Base-by-base conservation (phyloP, 1,284 basidiomycete genomes). In the Agaricales sp. region DNA sequence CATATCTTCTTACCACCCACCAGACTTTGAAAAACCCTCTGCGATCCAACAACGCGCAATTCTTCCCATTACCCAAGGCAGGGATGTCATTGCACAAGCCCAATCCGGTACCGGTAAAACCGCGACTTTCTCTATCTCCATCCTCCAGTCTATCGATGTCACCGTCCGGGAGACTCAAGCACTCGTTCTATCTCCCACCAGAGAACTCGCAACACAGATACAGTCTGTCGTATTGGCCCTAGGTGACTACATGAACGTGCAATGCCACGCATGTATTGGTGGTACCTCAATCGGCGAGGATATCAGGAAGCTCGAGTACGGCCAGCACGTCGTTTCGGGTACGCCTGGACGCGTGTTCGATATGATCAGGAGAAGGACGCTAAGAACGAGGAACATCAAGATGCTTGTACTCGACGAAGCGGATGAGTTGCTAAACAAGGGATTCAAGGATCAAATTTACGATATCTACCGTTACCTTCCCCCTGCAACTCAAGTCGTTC, bases 51-150 rank as follows among this genome's bases (percentile, higher is more conserved):
- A 98, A 69, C 86, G 95, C 57, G 95, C 95, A 23, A 98, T 99
- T 65, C 71, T 94, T 45, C 95, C 95, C 50, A 95, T 99, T 61
- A 93, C 82, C 47, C 87, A 92, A 68, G 92, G 92, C 18, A 83
- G 92, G 56, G 94, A 98, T 74, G 94, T 97, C 54, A 97, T 96
- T 65, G 93, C 92, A 12, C 95, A 99, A 72, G 96, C 96, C 16
- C 96, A 99, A 69, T 98, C 95, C 21, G 96, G 96, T 63, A 99
- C 96, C 21, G 96, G 96, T 77, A 99, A 99, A 87, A 99, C 96
- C 2, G 96, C 96, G 4, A 99, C 96, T 2, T 99, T 93, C 68
- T 91, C 90, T 56, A 94, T 95, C 61, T 87, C 91, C 57, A 89
- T 92, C 61, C 81, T 95, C 45, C 92, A 95, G 62, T 90, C 92